Percentiles rank a stretch among this genome's conserved stretches.
phyloP scores from a whole-genome alignment of 768 basidiomycete species.

The Pleurotus tuoliensis region DNA sequence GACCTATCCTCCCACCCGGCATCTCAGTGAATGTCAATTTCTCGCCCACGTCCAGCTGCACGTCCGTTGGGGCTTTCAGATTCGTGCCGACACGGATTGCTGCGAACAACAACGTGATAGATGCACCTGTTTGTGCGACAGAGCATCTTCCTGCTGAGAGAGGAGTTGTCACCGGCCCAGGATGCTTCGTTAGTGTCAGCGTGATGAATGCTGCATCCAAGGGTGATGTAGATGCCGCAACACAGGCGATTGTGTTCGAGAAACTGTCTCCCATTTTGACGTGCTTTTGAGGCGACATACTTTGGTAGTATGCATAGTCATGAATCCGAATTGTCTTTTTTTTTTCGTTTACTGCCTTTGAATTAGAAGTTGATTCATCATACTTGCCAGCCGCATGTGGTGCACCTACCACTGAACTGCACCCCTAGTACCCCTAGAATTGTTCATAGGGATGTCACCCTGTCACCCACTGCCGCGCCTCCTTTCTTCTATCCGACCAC shows the following conservation, averaged over 20 bases:
- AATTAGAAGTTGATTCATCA: too few relatives aligned
- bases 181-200: conserved; percentile 26
- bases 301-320: too few relatives aligned
- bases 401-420: background rate
- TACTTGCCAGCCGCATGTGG: background rate
- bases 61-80: conserved; percentile 18
- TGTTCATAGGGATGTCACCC: too few relatives aligned
- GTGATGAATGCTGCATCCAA: conserved; percentile 26
- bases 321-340: too few relatives aligned
- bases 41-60: conserved; percentile 23
- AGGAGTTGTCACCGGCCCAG: conserved; percentile 15
- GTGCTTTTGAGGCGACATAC: background rate
- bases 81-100: conserved; percentile 29
- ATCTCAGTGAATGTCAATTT: conserved; percentile 33
- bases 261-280: conserved; percentile 15
- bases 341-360: too few relatives aligned
- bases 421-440: too few relatives aligned
- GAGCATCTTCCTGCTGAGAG: conserved; percentile 27
- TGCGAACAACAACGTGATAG: conserved; percentile 18
- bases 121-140: conserved; percentile 27
- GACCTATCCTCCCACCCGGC: conserved; percentile 25
- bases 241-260: conserved; percentile 22
- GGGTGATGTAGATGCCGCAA: conserved; percentile 25
- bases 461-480: too few relatives aligned
- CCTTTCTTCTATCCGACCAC: too few relatives aligned